Percentiles rank a stretch among this genome's conserved stretches.
These are phyloP conservation scores for Rubus parviflorus DNA, from an alignment of 306 rosid species.

Conservation along the genomic window DNA sequence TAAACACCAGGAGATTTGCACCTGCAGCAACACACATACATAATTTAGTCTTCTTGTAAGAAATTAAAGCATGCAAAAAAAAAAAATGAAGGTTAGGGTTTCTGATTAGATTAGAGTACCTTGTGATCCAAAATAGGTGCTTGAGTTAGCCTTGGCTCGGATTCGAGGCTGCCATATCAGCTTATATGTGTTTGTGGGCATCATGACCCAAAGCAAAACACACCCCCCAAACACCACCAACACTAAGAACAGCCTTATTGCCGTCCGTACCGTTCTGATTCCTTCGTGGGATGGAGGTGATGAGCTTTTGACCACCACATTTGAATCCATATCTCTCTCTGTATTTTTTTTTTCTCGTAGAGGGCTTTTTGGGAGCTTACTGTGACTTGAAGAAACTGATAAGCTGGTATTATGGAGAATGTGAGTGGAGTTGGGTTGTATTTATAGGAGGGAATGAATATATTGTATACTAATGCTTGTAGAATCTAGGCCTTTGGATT, in stretches of 20 bases:
- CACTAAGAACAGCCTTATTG: not conserved
- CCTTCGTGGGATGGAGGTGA: slow-evolving; percentile 21
- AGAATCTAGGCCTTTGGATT: slow-evolving; percentile 7
- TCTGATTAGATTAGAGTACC: slow-evolving; percentile 31
- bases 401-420: slow-evolving; percentile 3
- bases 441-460: slow-evolving; percentile 40
- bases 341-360: not conserved
- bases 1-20: slow-evolving; percentile 36
- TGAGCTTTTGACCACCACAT: slow-evolving; percentile 9
- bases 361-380: not conserved
- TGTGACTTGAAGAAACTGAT: not conserved
- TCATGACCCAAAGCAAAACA: not conserved
- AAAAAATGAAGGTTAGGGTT: not conserved
- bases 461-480: not conserved
- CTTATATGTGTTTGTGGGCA: not conserved
- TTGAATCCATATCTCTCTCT: slow-evolving; percentile 31
- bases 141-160: not conserved
- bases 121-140: slow-evolving; percentile 50
- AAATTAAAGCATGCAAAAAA: not conserved
- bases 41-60: not conserved
- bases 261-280: not conserved
- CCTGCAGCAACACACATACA: slow-evolving; percentile 35
- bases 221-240: not conserved
- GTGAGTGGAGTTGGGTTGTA: slow-evolving; percentile 16
- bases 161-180: not conserved